Conservation (phyloP, 306 rosid species). For the Oemleria cerasiformis region DNA sequence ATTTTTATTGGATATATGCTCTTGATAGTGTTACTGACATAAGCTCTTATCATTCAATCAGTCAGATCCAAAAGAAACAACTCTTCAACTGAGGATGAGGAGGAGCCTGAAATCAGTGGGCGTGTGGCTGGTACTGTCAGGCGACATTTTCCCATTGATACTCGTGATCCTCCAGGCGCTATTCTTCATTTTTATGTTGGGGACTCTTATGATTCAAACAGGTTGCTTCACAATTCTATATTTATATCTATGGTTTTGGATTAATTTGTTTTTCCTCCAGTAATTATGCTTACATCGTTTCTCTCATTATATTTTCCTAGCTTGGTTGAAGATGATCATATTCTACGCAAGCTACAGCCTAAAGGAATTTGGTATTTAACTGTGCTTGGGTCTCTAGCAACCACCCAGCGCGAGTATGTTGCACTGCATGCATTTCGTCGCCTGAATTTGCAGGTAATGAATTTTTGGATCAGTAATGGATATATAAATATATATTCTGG, state of each 20-base stretch:
- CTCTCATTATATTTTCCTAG: constrained; percentile 20
- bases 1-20: neutral
- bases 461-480: constrained; percentile 2
- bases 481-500: constrained; percentile 10
- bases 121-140: constrained; percentile 93
- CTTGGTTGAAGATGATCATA: constrained; percentile 80
- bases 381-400: constrained; percentile 96
- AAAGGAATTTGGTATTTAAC: constrained; percentile 84
- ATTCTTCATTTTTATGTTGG: constrained; percentile 94
- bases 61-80: constrained; percentile 64
- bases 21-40: constrained; percentile 13
- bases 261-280: neutral
- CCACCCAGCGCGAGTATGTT: constrained; percentile 92
- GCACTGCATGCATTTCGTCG: constrained; percentile 99
- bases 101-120: constrained; percentile 75
- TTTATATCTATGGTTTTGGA: neutral
- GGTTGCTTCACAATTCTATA: constrained; percentile 41
- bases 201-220: constrained; percentile 68
- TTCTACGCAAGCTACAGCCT: constrained; percentile 68
- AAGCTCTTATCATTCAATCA: constrained; percentile 39
- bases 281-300: constrained; percentile 19
- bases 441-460: constrained; percentile 76
- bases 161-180: constrained; percentile 94
- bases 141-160: constrained; percentile 81
- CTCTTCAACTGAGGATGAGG: constrained; percentile 52